A percentile compares a stretch with the other conserved stretches of the same genome.
phyloP scores from a whole-genome alignment of 2,329 filamentous ascomycete genomes.

The Curvularia spicifera region DNA sequence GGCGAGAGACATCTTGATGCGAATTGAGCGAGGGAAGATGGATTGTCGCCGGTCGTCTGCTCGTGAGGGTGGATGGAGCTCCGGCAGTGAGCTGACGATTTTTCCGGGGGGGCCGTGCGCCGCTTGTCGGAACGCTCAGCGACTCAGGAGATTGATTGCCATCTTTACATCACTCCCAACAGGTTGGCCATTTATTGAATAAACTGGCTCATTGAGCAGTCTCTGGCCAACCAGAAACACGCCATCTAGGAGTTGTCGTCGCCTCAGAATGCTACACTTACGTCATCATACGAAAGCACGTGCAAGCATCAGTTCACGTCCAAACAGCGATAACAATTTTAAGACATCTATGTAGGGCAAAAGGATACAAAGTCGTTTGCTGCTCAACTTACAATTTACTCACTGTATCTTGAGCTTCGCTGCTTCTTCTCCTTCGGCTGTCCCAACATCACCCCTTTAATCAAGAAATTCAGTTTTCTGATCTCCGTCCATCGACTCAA shows the following conservation, averaged over 20 bases:
- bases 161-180: conserved; percentile 11
- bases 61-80: conserved; percentile 22
- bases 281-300: background rate
- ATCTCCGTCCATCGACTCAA: conserved; percentile 78
- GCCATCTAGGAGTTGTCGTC: background rate
- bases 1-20: conserved; percentile 55
- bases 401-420: conserved; percentile 7
- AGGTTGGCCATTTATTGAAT: background rate
- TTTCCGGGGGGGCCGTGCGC: conserved; percentile 26
- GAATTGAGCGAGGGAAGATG: conserved; percentile 28
- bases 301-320: background rate
- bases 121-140: conserved; percentile 16
- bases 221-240: background rate
- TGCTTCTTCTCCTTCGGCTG: conserved; percentile 21
- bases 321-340: background rate
- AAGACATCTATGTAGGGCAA: background rate
- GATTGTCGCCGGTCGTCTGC: conserved; percentile 26
- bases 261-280: background rate
- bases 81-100: conserved; percentile 27
- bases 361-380: background rate
- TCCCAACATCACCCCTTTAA: conserved; percentile 31
- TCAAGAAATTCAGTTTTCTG: conserved; percentile 54
- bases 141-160: conserved; percentile 18
- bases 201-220: background rate
- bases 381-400: conserved; percentile 6